Conservation (phyloP, 2,329 filamentous ascomycete genomes). For the Pezicula rhizophila region DNA sequence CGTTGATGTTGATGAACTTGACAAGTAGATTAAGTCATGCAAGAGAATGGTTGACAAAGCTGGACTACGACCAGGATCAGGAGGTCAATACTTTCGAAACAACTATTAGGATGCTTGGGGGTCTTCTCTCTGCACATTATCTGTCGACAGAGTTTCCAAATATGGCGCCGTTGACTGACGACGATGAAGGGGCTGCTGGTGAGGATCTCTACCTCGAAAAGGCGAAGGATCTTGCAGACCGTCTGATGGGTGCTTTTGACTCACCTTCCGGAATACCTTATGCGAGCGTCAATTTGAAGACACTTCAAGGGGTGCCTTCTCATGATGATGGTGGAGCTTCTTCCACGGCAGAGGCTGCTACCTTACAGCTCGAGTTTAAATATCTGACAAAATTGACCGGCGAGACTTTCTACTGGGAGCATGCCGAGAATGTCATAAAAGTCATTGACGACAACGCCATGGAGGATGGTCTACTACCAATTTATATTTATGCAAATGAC, state of each 20-base stretch:
- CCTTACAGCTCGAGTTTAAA: conserved; percentile 92
- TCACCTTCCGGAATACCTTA: conserved; percentile 81
- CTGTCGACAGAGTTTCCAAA: conserved; percentile 77
- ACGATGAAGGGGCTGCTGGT: conserved; percentile 65
- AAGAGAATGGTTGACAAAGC: conserved; percentile 77
- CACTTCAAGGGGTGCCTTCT: conserved; percentile 68
- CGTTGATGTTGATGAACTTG: conserved; percentile 96
- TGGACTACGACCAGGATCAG: conserved; percentile 87
- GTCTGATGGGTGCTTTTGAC: conserved; percentile 81
- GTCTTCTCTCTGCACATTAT: conserved; percentile 88
- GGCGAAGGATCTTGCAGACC: conserved; percentile 85
- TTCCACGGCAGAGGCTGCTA: conserved; percentile 89
- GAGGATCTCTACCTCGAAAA: conserved; percentile 96
- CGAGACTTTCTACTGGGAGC: conserved; percentile 87
- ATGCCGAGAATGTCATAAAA: conserved; percentile 85
- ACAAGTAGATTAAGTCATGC: conserved; percentile 80
- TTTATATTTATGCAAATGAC: conserved; percentile 75
- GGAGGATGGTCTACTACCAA: conserved; percentile 80
- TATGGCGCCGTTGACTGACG: conserved; percentile 68
- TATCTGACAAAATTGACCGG: conserved; percentile 93
- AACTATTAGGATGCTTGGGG: conserved; percentile 94
- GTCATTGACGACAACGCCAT: conserved; percentile 77
- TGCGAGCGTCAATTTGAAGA: conserved; percentile 82
- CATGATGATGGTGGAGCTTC: conserved; percentile 83
- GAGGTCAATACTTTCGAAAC: conserved; percentile 98